Base-by-base conservation (phyloP, 805 yeast species). In the Schwanniomyces sp. region DNA sequence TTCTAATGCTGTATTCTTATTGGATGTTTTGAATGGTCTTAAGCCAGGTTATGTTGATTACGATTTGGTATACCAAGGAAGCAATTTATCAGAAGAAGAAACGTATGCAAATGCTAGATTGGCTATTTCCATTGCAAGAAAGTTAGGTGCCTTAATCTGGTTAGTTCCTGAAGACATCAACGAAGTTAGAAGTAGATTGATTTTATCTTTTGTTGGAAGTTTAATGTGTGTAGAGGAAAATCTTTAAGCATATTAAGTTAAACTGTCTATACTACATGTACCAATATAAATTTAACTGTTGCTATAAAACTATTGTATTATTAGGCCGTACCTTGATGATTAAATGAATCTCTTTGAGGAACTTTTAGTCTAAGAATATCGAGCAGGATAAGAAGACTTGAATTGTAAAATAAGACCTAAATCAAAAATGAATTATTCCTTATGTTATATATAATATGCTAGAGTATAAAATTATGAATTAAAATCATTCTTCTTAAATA, bases 81-180 rank as follows among this genome's bases (percentile, higher is more conserved):
- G 70, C 37, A 83, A 87, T 30, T 50, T 69, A 21, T 51, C 66
- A 7, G 94, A 86, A 14, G 96, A 90, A 51, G 96, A 92, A 54
- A 81, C 79, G 63, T 90, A 90, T 63, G 96, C 96, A 36, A 94
- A 94, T 66, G 99, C 98, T 17, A 87, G 89, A 75, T 80, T 94
- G 66, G 99, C 99, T 17, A 94, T 94, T 64, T 94, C 98, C 2
- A 94, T 94, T 62, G 99, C 99, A 30, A 87, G 99, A 80, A 94
- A 94, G 70, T 75, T 94, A 57, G 99, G 99, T 52, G 99, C 97
- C 36, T 82, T 94, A 65, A 94, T 94, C 62, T 94, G 97, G 97
- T 79, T 94, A 57, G 97, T 94, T n/a, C 99, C 99, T n/a, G 99
- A 94, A 69, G 99, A 94, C 73, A 94, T 94, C 61, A 88, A 85